A percentile compares a stretch with the other conserved stretches of the same genome.
Evolutionary conservation across 305 asterid species (phyloP).

Genomic region (Fraxinus albicans): DNA sequence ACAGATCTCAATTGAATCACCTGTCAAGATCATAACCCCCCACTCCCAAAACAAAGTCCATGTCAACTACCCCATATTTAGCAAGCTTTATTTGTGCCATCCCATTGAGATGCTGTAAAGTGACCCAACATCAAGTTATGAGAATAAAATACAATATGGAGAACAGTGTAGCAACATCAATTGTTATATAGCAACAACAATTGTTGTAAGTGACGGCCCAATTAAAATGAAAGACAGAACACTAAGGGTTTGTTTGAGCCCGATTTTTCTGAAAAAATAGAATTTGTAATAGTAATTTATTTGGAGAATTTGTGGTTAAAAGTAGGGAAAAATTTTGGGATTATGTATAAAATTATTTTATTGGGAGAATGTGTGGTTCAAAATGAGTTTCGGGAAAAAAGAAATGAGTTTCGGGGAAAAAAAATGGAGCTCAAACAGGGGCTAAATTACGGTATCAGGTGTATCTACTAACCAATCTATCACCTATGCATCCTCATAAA

Average conservation of each 20-base stretch:
- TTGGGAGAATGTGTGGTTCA: too few species aligned
- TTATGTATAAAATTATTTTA: too few species aligned
- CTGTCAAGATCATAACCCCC: slow-evolving; percentile 99
- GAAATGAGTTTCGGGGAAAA: too few species aligned
- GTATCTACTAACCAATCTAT: background rate
- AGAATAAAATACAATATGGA: background rate
- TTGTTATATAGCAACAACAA: background rate
- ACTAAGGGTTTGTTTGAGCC: too few species aligned
- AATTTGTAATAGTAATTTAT: too few species aligned
- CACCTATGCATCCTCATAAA: background rate
- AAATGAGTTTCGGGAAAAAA: too few species aligned
- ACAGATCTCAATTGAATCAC: slow-evolving; percentile 31
- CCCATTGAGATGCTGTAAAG: slow-evolving; percentile 73
- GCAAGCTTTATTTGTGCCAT: slow-evolving; percentile 79
- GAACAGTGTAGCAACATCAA: background rate
- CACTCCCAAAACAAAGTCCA: slow-evolving; percentile 92
- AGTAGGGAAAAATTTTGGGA: too few species aligned
- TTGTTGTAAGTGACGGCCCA: background rate
- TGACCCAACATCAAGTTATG: slow-evolving; percentile 14
- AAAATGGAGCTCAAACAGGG: too few species aligned
- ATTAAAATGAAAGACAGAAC: background rate
- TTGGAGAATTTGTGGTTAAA: too few species aligned
- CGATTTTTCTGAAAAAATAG: too few species aligned
- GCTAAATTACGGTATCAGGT: background rate
- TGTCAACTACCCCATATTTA: slow-evolving; percentile 72